phyloP scores from a whole-genome alignment of 2,329 filamentous ascomycete species.

The Aureobasidium sp. region DNA sequence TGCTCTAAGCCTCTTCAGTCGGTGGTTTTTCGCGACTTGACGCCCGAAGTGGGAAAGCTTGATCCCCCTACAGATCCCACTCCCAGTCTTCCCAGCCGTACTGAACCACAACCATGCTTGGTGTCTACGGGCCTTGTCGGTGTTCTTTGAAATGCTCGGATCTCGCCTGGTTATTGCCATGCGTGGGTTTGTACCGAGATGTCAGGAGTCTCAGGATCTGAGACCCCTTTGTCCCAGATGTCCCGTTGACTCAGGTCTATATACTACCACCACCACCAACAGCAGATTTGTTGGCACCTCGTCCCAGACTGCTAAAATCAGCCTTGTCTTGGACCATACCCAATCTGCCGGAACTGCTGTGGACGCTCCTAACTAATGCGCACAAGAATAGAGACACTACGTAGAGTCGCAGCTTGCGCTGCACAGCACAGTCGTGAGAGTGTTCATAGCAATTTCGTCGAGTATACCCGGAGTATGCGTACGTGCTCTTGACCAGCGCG shows the following conservation, averaged over 20 bases:
- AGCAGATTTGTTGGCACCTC: neutral
- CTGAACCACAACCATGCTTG: neutral
- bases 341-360: neutral
- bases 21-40: neutral
- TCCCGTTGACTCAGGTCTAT: neutral
- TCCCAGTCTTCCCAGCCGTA: conserved; percentile 1
- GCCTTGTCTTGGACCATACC: neutral
- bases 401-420: conserved; percentile 3
- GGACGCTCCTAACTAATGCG: neutral
- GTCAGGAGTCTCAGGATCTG: neutral
- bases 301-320: neutral
- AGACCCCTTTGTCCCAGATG: conserved; percentile 2
- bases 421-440: conserved; percentile 9
- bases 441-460: neutral
- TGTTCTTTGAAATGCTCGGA: neutral
- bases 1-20: neutral
- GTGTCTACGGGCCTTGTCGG: neutral
- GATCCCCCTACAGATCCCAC: conserved; percentile 9
- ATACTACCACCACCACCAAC: neutral
- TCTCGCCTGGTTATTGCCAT: neutral
- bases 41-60: neutral
- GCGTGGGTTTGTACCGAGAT: neutral
- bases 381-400: conserved; percentile 9
- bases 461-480: neutral
- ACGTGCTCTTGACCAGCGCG: neutral